These are phyloP conservation scores for Polytrichum commune DNA, from an alignment of 225 moss, liverwort and hornwort species.

Conservation along the genomic window DNA sequence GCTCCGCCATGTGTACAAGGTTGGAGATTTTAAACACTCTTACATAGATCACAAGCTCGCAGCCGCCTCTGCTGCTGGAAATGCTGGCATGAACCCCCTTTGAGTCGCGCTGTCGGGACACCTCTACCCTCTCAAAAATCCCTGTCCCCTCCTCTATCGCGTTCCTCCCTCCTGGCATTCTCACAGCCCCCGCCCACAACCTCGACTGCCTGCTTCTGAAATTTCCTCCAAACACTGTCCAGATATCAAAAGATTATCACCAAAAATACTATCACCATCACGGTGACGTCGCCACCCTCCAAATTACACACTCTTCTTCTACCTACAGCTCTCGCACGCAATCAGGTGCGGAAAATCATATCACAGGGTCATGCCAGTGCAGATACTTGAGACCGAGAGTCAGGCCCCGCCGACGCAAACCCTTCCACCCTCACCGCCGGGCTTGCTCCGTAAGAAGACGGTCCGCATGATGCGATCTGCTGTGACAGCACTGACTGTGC, in stretches of 20 bases:
- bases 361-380: conserved; percentile 50
- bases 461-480: conserved; percentile 62
- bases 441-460: conserved; percentile 61
- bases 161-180: conserved; percentile 5
- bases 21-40: conserved; percentile 27
- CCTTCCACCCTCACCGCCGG: conserved; percentile 91
- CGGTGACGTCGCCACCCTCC: conserved; percentile 18
- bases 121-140: too few species aligned
- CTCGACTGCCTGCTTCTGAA: background rate
- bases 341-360: conserved; percentile 6
- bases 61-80: conserved; percentile 26
- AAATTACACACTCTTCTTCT: conserved; percentile 32
- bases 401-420: conserved; percentile 58
- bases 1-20: conserved; percentile 80
- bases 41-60: conserved; percentile 50
- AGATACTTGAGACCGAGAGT: conserved; percentile 70
- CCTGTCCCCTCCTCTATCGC: too few species aligned
- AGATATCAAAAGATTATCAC: conserved; percentile 24
- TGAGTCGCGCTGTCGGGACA: too few species aligned
- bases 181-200: conserved; percentile 16
- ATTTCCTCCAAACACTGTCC: conserved; percentile 10
- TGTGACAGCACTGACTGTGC: conserved; percentile 67
- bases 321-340: conserved; percentile 1
- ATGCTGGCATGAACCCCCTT: too few species aligned
- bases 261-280: conserved; percentile 34